A percentile compares a stretch with the other conserved stretches of the same genome.
Evolutionary conservation across 495 filamentous ascomycete species (phyloP).

Genomic region (Neurospora intermedia): DNA sequence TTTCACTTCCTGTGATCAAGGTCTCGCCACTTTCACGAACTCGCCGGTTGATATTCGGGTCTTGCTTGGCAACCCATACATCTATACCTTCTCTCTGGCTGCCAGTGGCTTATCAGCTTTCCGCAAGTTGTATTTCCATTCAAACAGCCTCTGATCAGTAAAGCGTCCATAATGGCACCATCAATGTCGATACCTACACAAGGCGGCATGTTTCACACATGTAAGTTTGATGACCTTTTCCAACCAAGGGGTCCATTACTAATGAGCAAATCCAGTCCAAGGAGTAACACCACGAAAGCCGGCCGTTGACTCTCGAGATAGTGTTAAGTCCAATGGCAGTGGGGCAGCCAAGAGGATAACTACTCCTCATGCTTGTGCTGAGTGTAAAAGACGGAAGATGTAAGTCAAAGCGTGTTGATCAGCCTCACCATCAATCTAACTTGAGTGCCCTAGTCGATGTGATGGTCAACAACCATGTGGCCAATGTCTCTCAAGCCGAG

Average conservation of each 20-base stretch:
- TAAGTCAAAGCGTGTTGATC: constrained; percentile 13
- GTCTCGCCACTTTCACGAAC: constrained; percentile 5
- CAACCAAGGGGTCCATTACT: background rate
- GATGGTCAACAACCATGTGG: constrained; percentile 49
- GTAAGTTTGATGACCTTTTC: constrained; percentile 17
- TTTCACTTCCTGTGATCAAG: constrained; percentile 1
- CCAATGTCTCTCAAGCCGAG: constrained; percentile 46
- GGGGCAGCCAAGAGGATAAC: constrained; percentile 39
- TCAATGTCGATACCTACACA: constrained; percentile 37
- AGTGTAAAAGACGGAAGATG: constrained; percentile 51
- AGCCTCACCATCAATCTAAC: constrained; percentile 17
- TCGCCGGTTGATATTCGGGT: background rate
- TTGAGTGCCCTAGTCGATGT: constrained; percentile 30
- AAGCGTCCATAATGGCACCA: constrained; percentile 31
- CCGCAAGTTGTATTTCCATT: background rate
- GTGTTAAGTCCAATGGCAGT: constrained; percentile 29
- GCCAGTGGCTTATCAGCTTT: background rate
- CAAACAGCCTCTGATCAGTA: background rate
- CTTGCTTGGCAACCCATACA: background rate
- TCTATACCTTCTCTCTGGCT: constrained; percentile 4
- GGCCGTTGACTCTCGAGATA: constrained; percentile 35
- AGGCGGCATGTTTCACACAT: constrained; percentile 45
- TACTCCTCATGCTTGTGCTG: constrained; percentile 47
- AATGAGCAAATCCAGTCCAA: constrained; percentile 23
- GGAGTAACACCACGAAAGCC: constrained; percentile 38